phyloP scores from a whole-genome alignment of 495 filamentous ascomycete species.

The Parathielavia appendiculata region DNA sequence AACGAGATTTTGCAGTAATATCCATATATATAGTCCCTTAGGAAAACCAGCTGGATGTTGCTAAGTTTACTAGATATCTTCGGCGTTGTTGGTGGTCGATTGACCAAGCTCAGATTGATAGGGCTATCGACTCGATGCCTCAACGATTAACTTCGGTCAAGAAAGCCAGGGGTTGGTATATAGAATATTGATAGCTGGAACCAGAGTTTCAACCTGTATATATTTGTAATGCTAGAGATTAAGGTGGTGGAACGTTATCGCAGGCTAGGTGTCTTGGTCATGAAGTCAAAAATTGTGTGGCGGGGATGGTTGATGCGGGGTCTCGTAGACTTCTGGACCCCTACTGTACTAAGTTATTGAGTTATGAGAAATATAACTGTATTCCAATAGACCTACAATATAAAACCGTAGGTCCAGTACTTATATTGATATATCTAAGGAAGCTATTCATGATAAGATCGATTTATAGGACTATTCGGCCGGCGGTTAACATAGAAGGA shows the following conservation, averaged over 20 bases:
- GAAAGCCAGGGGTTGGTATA: slow-evolving; percentile 4
- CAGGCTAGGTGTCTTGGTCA: background rate
- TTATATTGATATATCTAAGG: too few relatives aligned
- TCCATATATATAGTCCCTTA: background rate
- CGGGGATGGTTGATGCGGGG: background rate
- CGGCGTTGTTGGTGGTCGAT: background rate
- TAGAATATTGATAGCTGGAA: slow-evolving; percentile 1
- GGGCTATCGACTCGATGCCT: background rate
- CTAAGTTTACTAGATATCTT: background rate
- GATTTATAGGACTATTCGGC: slow-evolving; percentile 12
- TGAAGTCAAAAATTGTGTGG: background rate
- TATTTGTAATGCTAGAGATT: background rate
- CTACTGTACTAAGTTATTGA: too few relatives aligned
- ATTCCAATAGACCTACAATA: too few relatives aligned
- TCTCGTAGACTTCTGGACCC: background rate
- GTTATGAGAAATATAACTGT: too few relatives aligned
- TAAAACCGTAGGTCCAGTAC: too few relatives aligned
- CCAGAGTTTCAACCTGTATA: background rate
- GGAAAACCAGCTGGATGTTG: slow-evolving; percentile 3
- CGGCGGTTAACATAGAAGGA: background rate
- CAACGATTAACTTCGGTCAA: background rate
- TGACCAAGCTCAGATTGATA: background rate
- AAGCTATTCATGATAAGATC: too few relatives aligned
- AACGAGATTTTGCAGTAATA: background rate
- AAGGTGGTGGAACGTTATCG: background rate